Base-by-base conservation (phyloP, 805 yeast species). In the Metschnikowia bowlesiae region DNA sequence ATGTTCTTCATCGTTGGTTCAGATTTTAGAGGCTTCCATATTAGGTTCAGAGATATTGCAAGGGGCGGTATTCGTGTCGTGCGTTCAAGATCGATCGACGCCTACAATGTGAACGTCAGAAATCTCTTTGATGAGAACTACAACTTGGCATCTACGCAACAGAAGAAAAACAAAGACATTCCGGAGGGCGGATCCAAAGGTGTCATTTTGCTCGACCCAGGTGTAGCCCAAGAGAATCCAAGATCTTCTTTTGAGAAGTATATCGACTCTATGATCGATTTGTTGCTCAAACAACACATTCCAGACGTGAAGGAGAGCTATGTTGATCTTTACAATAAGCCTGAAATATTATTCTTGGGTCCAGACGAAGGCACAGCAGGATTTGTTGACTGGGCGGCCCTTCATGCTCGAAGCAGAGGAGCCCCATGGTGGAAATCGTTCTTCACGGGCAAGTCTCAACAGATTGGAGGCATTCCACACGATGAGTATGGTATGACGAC, bases 131-230 rank as follows among this genome's bases (percentile, higher is more conserved):
- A 94, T 68, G 99, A 92, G 71, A 92, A 94, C 73, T 92, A 94
- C 72, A 91, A 91, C 67, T 80, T 92, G 69, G 98, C 99, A 38
- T 82, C 85, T 49, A 92, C 99, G 40, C 99, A 92, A 72, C 99
- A 94, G 74, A 81, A 92, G 58, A 92, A 92, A 73, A 94, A 92
- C 74, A 92, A 92, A 75, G 99, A 92, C 74, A 94, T 92, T 52
- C 98, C 99, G 44, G 99, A 92, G 76, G 98, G 99, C 66, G 99
- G 99, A 35, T 89, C 97, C 38, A 92, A 92, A 69, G 99, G 99
- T 73, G 99, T 94, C 44, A 87, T 94, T 50, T 78, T 92, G 62
- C 77, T 92, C 58, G 91, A 86, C 62, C 84, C 87, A 39, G 87
- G 87, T 51, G 74, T 73, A 39, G 85, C 89, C 22, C 96, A 87